Evolutionary conservation across 1,284 basidiomycete species (phyloP), one percentile per base, ranked within the genome.

Genomic region (Cutaneotrichosporon sp.): DNA sequence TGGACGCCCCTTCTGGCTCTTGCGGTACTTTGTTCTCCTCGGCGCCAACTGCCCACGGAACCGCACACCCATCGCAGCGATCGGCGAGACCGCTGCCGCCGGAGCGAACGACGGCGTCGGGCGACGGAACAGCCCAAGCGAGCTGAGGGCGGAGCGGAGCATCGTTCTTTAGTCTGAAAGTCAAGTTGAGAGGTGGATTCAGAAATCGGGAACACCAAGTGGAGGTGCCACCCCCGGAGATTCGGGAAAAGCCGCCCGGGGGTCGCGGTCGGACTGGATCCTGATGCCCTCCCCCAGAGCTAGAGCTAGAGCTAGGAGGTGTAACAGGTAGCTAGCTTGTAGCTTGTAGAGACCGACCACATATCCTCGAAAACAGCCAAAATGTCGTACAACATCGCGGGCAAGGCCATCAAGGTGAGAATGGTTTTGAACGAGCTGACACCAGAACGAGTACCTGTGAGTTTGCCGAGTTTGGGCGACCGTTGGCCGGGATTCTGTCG

Each of bases 1-100:
- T 42, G 94, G 85, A 57, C 88, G 85, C 63, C 92, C 92, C 79
- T 97, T 97, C 81, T 94, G 91, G 38, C 90, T 85, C 79, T 91
- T 93, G 72, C 90, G 83, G 77, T 90, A 89, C 77, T 91, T 89
- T 61, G 91, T 88, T 62, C 88, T 84, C 57, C 88, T 86, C 4
- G 94, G 94, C 0, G 92, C 92, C 13, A 97, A 86, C 71, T 91
- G 86, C 40, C 83, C 81, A 16, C 84, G 82, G 70, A 76, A 78
- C 32, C 84, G 76, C 30, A 81, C 76, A 55, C 81, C 80, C 63
- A 6, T 62, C 2, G 22, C 40, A 58, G 36, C 47, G 32, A 40
- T 55, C 51, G 42, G 63, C 58, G 56, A 40, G 62, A 52, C n/a
- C 60, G 61, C 22, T 56, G 61, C 60, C 9, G 56, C 49, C 53